Evolutionary conservation across 176 grass and related monocot species (phyloP), one percentile per base, ranked within the genome.

Genomic region (Oryza coarctata): DNA sequence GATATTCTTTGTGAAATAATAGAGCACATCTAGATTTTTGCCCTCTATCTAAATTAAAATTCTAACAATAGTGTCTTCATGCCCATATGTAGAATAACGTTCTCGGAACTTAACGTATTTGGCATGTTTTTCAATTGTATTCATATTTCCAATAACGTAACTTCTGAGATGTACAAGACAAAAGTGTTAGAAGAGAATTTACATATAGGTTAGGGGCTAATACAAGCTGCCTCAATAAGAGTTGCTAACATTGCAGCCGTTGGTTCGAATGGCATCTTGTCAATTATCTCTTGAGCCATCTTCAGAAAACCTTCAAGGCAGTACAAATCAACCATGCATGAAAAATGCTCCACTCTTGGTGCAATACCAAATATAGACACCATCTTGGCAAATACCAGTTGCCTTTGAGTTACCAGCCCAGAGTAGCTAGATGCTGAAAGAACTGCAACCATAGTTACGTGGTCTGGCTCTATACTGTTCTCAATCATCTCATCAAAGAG

Each of bases 161-260:
- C n/a, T n/a, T n/a, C n/a, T n/a, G n/a, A n/a, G n/a, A n/a, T n/a
- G n/a, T n/a, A n/a, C n/a, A n/a, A n/a, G n/a, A n/a, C n/a, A n/a
- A n/a, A n/a, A n/a, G n/a, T n/a, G n/a, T n/a, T n/a, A n/a, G n/a
- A n/a, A n/a, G n/a, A n/a, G n/a, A n/a, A n/a, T n/a, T n/a, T n/a
- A n/a, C n/a, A n/a, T n/a, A n/a, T n/a, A n/a, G n/a, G n/a, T n/a
- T n/a, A n/a, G n/a, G n/a, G n/a, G n/a, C n/a, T n/a, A n/a, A n/a
- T n/a, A n/a, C n/a, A n/a, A n/a, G n/a, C n/a, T n/a, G 92, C 92
- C 34, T 83, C 86, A 25, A 91, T 61, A 82, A 94, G 73, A 38
- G 89, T 88, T 38, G 92, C 92, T 85, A 88, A 75, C 83, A 91
- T 94, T 30, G 92, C 92, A 71, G 89, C 83, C 57, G 89, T 94